Evolutionary conservation across 2,329 filamentous ascomycete species (phyloP), one percentile per base, ranked within the genome.

Genomic region (Fusarium nodosum): DNA sequence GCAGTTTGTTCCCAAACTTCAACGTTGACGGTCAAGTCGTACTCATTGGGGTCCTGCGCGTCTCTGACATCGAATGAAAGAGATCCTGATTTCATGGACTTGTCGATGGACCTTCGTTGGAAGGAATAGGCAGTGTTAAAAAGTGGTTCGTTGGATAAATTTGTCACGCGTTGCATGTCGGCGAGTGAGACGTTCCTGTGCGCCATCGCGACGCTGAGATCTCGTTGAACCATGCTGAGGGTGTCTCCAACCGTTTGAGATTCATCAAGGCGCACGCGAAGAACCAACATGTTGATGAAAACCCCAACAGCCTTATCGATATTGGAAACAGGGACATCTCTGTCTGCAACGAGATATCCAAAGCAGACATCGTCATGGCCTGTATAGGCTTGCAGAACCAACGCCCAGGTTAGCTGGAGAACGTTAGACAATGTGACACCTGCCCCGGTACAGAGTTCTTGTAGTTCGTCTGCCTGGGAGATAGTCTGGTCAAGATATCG

Each of bases 71-170:
- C 65, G 30, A 73, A 72, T 1, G 64, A 68, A 4, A 72, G 20
- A 2, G 60, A 11, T 3, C 56, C 64, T 7, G 2, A 46, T 63
- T 0, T 56, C 38, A 72, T 71, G 0, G 31, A 31, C 9, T 69
- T 72, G 28, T 57, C 60, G 16, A 56, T 44, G 2, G 70, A 69
- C 3, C 70, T 33, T 3, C 70, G 57, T 24, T 72, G 70, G 31
- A 72, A 72, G 0, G 70, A 72, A 31, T 73, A 73, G 28, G 69
- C 71, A 13, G 73, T 72, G 44, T 71, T 71, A 34, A 71, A 71
- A 6, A 69, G 68, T 10, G 64, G 45, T 5, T 68, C 56, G 11
- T 60, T 71, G 7, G 45, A 39, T 7, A 18, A 22, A 4, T 45
- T 56, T 22, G 22, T 28, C 1, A 20, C 31, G 24, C 56, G 60